Evolutionary conservation across 495 filamentous ascomycete genomes (phyloP).

Genomic region (Penicillium arizonense): DNA sequence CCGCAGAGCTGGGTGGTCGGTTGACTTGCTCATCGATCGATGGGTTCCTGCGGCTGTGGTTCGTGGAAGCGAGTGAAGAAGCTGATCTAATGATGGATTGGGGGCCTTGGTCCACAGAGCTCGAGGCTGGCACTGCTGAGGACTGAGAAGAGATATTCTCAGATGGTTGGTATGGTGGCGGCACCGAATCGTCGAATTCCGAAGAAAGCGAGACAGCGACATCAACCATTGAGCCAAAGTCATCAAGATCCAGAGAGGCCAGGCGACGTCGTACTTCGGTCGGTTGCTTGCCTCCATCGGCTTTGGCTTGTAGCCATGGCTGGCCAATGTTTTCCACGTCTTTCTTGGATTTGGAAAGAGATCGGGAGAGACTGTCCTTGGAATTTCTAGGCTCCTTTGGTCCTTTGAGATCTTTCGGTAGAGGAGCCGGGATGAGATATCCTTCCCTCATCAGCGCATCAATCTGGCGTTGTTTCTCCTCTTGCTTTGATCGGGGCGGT

Average conservation of each 20-base stretch:
- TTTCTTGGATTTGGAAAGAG: slow-evolving; percentile 30
- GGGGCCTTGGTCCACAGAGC: slow-evolving; percentile 1
- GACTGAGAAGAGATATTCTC: slow-evolving; percentile 4
- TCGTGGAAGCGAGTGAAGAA: slow-evolving; percentile 9
- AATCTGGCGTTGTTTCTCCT: slow-evolving; percentile 32
- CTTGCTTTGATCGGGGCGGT: slow-evolving; percentile 25
- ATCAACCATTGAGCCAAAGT: slow-evolving; percentile 37
- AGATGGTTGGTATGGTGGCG: slow-evolving; percentile 30
- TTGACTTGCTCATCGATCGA: slow-evolving; percentile 5
- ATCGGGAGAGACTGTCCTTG: slow-evolving; percentile 18
- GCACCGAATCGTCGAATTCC: slow-evolving; percentile 25
- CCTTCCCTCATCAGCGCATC: slow-evolving; percentile 39
- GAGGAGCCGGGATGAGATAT: slow-evolving; percentile 21
- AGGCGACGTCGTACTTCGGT: slow-evolving; percentile 20
- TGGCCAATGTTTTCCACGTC: slow-evolving; percentile 43
- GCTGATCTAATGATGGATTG: background rate
- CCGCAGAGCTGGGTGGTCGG: slow-evolving; percentile 10
- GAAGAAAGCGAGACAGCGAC: slow-evolving; percentile 31
- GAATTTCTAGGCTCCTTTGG: slow-evolving; percentile 11
- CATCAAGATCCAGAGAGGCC: slow-evolving; percentile 34
- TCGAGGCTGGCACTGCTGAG: slow-evolving; percentile 3
- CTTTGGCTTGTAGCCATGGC: slow-evolving; percentile 37
- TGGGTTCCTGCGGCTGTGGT: slow-evolving; percentile 1
- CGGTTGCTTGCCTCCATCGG: slow-evolving; percentile 13
- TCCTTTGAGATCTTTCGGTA: slow-evolving; percentile 5